Evolutionary conservation across 805 yeast genomes (phyloP).

Genomic region (Teunomyces funiuensis): DNA sequence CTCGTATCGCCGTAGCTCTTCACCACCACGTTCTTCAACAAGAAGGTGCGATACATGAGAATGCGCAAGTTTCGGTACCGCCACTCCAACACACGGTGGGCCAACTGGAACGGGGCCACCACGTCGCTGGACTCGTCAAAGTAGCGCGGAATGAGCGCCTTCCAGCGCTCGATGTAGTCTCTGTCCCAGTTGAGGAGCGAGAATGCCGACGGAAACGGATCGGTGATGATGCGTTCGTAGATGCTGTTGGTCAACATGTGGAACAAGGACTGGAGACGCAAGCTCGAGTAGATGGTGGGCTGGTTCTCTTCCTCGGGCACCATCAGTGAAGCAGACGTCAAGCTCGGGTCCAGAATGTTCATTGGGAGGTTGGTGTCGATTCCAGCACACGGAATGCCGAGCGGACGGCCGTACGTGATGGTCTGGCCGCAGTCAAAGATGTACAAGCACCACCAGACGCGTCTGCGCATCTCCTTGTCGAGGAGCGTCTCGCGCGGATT

Average conservation of each 20-base stretch:
- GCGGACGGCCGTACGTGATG: not conserved
- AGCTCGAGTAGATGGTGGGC: not conserved
- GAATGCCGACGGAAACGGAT: not conserved
- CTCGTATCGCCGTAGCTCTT: not conserved
- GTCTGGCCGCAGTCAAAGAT: not conserved
- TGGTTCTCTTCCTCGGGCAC: not conserved
- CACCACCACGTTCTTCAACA: not conserved
- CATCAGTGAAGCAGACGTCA: not conserved
- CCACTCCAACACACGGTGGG: not conserved
- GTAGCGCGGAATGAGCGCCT: not conserved
- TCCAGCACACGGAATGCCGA: not conserved
- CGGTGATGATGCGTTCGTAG: not conserved
- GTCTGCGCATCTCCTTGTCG: not conserved
- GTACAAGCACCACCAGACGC: not conserved
- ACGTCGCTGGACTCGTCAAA: not conserved
- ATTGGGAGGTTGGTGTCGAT: not conserved
- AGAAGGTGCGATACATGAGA: not conserved
- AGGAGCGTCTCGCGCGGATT: not conserved
- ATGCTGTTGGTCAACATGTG: not conserved
- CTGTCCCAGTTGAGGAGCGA: not conserved
- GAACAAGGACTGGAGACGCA: not conserved
- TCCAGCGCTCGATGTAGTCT: not conserved
- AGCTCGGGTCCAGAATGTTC: not conserved
- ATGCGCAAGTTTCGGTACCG: not conserved
- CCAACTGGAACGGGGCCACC: not conserved